phyloP scores from a whole-genome alignment of 176 grass and related monocot genomes.

The Stipa capillata region DNA sequence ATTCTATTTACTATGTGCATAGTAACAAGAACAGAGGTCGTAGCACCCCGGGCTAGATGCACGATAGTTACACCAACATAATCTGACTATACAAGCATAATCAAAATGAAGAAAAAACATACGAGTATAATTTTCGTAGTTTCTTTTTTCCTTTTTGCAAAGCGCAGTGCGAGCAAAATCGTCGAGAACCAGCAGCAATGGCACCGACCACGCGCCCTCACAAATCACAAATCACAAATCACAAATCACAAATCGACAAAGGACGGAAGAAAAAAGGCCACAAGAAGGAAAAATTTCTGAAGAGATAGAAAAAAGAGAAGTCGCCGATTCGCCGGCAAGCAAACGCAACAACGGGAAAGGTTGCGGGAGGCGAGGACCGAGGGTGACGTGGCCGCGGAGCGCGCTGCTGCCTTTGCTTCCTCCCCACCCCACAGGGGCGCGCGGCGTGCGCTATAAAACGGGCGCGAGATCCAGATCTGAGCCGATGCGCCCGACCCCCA shows the following conservation, averaged over 20 bases:
- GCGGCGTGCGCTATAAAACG: background rate
- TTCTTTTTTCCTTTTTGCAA: too few relatives aligned
- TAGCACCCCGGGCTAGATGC: too few relatives aligned
- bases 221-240: background rate
- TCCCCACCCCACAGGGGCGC: background rate
- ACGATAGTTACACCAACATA: too few relatives aligned
- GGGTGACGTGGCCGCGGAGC: constrained; percentile 26
- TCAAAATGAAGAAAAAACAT: too few relatives aligned
- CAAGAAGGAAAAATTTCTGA: background rate
- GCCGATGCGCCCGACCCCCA: constrained; percentile 57
- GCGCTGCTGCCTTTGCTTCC: constrained; percentile 12
- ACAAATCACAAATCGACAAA: background rate
- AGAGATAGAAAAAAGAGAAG: background rate
- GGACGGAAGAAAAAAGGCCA: background rate
- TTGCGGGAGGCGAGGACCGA: constrained; percentile 12
- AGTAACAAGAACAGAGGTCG: too few relatives aligned
- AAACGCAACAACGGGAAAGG: background rate
- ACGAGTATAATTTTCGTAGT: too few relatives aligned
- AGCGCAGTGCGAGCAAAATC: too few relatives aligned
- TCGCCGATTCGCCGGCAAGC: constrained; percentile 9
- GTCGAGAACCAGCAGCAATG: background rate
- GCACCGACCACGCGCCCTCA: background rate
- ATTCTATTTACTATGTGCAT: too few relatives aligned
- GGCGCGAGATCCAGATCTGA: constrained; percentile 37
- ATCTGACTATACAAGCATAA: too few relatives aligned